Base-by-base conservation (phyloP, 495 filamentous ascomycete genomes). In the Aspergillus asperescens region DNA sequence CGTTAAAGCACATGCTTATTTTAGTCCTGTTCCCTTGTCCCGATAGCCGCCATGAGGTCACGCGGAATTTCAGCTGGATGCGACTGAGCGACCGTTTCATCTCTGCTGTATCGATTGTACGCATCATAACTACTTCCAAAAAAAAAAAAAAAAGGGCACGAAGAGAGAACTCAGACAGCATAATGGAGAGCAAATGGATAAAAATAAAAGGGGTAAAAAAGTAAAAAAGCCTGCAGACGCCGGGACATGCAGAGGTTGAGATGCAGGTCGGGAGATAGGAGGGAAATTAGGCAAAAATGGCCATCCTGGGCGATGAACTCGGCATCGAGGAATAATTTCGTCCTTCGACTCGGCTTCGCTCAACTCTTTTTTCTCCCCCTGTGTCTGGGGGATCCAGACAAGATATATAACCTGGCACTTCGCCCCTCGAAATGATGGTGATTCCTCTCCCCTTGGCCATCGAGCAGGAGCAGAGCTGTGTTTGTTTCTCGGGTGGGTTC, bases 181-280 rank as follows among this genome's bases (percentile, higher is more conserved):
- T 2, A 22, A n/a, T n/a, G 31, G 18, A 19, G 1, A 24, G 23
- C 2, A 25, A 19, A 46, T 25, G 25, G 37, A 18, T 5, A 18
- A 43, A 52, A 45, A 46, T 46, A 45, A 53, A 46, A 41, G 50
- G 38, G 38, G 20, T 43, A 37, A 37, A 53, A 53, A 46, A 25
- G 41, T 24, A 39, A 45, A 39, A 22, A 35, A 38, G 18, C 15
- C 35, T 23, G 32, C 16, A n/a, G 10, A 22, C 9, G 25, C 16
- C 50, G 27, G 41, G 25, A 53, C 46, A 16, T 43, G 7, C 43
- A 39, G 32, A 19, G 6, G 16, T 25, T 13, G 13, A 9, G 40
- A 45, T 42, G 40, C 39, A 52, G 20, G 20, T 25, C 31, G 43
- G 49, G 25, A 15, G 34, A 32, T 12, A 2, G 16, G n/a, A 34